Evolutionary conservation across 768 basidiomycete species (phyloP).

Genomic region (Trametes maxima): DNA sequence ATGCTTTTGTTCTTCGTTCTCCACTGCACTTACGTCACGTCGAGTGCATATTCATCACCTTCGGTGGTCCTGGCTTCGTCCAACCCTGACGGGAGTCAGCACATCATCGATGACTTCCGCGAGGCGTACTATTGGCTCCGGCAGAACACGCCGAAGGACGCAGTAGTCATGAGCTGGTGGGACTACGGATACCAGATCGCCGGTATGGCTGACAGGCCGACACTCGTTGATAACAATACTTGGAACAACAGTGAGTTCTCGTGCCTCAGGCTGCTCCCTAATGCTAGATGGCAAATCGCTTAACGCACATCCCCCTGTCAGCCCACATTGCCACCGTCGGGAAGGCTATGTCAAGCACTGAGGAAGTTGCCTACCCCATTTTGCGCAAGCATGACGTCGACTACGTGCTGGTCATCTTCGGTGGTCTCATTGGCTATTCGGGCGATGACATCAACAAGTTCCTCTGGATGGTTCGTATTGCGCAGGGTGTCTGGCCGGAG

Average conservation of each 20-base stretch:
- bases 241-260: constrained; percentile 94
- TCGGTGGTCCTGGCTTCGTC: constrained; percentile 90
- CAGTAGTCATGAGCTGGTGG: constrained; percentile 99
- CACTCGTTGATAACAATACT: constrained; percentile 97
- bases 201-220: constrained; percentile 96
- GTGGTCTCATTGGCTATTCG: constrained; percentile 93
- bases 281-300: constrained; percentile 1
- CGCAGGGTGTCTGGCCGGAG: constrained; percentile 97
- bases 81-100: constrained; percentile 80
- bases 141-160: constrained; percentile 89
- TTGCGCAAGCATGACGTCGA: constrained; percentile 96
- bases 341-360: constrained; percentile 93
- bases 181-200: constrained; percentile 99
- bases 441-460: constrained; percentile 99
- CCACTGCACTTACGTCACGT: constrained; percentile 97
- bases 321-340: constrained; percentile 99
- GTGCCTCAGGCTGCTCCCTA: background rate
- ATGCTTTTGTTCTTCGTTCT: constrained; percentile 90
- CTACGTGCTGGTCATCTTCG: constrained; percentile 97
- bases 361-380: constrained; percentile 97
- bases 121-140: constrained; percentile 99
- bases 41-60: constrained; percentile 94
- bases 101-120: constrained; percentile 98
- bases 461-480: constrained; percentile 96
- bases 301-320: constrained; percentile 32